Conservation (phyloP, 495 filamentous ascomycete genomes). For the Geoglossum glabrum region DNA sequence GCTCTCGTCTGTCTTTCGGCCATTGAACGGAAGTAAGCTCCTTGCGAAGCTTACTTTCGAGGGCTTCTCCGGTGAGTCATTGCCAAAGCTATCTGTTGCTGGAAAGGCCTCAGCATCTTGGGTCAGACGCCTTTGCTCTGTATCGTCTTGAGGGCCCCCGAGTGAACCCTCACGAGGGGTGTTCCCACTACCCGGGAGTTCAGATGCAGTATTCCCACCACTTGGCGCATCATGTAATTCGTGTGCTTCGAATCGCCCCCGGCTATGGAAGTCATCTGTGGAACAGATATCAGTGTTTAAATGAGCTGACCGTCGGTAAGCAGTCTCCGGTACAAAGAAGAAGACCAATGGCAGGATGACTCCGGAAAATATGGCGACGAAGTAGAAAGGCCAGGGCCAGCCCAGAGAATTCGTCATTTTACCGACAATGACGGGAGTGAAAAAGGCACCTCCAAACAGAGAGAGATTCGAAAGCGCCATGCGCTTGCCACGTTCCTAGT, state of each 20-base stretch:
- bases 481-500: conserved; percentile 55
- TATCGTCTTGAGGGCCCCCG: neutral
- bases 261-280: conserved; percentile 2
- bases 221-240: neutral
- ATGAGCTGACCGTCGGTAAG: conserved; percentile 42
- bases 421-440: conserved; percentile 74
- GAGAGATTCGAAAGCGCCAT: conserved; percentile 85
- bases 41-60: conserved; percentile 31
- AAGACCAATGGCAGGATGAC: conserved; percentile 24
- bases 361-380: conserved; percentile 24
- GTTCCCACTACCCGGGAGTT: neutral
- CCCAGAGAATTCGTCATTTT: conserved; percentile 57
- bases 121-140: conserved; percentile 1
- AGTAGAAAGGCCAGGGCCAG: conserved; percentile 38
- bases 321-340: conserved; percentile 73
- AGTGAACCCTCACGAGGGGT: neutral
- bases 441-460: conserved; percentile 78
- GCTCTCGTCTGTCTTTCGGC: conserved; percentile 47
- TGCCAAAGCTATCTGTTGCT: neutral
- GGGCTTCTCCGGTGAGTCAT: conserved; percentile 11
- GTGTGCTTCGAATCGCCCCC: neutral
- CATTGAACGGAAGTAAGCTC: conserved; percentile 53
- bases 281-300: conserved; percentile 40
- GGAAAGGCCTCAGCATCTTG: neutral
- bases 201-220: neutral